phyloP scores from a whole-genome alignment of 169 alveolate genomes.

The Besnoitia besnoiti region DNA sequence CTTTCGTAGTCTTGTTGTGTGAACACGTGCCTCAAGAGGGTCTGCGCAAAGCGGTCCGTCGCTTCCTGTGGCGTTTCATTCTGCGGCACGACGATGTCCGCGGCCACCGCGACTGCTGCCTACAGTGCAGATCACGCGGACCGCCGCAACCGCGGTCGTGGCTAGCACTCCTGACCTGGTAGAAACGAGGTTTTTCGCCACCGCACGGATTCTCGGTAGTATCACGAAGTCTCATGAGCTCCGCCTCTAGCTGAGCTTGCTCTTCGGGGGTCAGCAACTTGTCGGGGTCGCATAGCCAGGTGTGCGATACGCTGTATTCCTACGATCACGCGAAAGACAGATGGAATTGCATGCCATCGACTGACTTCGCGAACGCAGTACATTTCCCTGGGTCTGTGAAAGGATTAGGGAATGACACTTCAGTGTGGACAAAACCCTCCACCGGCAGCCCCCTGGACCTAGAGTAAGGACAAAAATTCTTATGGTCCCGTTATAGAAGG shows the following conservation, averaged over 20 bases:
- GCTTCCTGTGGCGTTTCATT: slow-evolving; percentile 68
- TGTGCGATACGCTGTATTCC: slow-evolving; percentile 55
- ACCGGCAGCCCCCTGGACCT: background rate
- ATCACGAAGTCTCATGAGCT: slow-evolving; percentile 63
- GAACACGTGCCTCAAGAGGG: slow-evolving; percentile 52
- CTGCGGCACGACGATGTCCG: slow-evolving; percentile 60
- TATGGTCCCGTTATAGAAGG: background rate
- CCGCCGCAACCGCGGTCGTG: background rate
- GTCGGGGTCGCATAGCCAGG: slow-evolving; percentile 69
- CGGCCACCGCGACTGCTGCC: slow-evolving; percentile 69
- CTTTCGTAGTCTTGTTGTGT: background rate
- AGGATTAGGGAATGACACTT: slow-evolving; percentile 60
- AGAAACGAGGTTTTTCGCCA: slow-evolving; percentile 25
- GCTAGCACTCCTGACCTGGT: slow-evolving; percentile 53
- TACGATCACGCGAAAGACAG: background rate
- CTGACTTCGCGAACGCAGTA: slow-evolving; percentile 56
- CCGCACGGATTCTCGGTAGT: slow-evolving; percentile 55
- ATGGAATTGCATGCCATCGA: background rate
- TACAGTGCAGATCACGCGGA: background rate
- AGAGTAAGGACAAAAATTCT: slow-evolving; percentile 21
- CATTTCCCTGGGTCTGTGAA: slow-evolving; percentile 67
- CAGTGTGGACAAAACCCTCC: slow-evolving; percentile 57
- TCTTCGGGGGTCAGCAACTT: slow-evolving; percentile 58
- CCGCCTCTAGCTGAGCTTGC: slow-evolving; percentile 61
- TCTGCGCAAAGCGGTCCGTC: slow-evolving; percentile 63